Conservation (phyloP, 352 stramenopile genomes). For the Phytophthora kernoviae region DNA sequence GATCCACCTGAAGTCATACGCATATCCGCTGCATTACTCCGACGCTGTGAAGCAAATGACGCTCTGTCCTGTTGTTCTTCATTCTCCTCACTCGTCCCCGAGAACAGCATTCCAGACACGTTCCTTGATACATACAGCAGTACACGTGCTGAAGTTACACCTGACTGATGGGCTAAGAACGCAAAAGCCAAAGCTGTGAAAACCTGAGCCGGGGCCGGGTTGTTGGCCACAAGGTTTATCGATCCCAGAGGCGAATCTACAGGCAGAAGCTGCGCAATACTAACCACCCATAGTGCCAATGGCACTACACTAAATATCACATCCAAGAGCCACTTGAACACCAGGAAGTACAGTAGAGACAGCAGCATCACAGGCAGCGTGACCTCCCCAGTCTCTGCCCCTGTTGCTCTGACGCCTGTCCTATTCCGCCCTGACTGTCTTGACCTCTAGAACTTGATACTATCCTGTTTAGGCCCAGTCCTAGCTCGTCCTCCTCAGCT, state of each 20-base stretch:
- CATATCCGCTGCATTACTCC: background rate
- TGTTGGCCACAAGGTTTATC: constrained; percentile 24
- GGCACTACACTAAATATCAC: constrained; percentile 57
- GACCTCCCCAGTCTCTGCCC: constrained; percentile 36
- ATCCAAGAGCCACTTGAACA: constrained; percentile 72
- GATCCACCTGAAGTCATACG: background rate
- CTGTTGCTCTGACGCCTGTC: background rate
- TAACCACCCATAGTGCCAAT: constrained; percentile 50
- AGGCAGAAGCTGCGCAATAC: constrained; percentile 46
- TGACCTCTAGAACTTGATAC: constrained; percentile 13
- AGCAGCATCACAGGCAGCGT: constrained; percentile 65
- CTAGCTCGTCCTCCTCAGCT: constrained; percentile 17
- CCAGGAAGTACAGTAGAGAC: constrained; percentile 71
- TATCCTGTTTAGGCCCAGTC: background rate
- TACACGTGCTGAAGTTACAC: constrained; percentile 43
- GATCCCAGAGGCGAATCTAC: constrained; percentile 11
- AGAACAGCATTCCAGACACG: constrained; percentile 48
- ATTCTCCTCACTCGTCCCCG: constrained; percentile 4
- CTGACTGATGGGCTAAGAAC: constrained; percentile 70
- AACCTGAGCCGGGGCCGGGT: constrained; percentile 19
- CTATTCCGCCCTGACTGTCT: background rate
- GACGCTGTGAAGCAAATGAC: background rate
- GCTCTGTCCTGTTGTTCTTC: constrained; percentile 8
- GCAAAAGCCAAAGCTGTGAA: constrained; percentile 57
- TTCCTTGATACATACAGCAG: constrained; percentile 58